Evolutionary conservation across 176 grass and related monocot genomes (phyloP), one percentile per base, ranked within the genome.

Genomic region (Bolboschoenus planiculmis): DNA sequence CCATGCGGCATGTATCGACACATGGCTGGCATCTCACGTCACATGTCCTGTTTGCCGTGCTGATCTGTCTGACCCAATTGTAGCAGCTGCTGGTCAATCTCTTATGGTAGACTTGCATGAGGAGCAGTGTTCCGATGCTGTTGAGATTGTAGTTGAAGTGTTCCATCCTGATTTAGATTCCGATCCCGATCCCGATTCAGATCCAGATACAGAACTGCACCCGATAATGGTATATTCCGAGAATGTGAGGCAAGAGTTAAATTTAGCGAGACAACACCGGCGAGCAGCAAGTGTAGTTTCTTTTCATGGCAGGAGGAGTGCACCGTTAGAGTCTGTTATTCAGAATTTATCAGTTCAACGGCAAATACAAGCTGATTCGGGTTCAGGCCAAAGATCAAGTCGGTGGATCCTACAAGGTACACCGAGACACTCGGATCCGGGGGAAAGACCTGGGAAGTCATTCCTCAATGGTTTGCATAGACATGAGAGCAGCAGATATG

Each of bases 11-110:
- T 97, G 95, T 88, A 88, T 97, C 55, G 88, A 97, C 87, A 64
- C 81, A 0, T 97, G 95, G 95, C 85, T 97, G 14, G 59, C 80
- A 1, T 84, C 85, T 33, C 88, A 97, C 54, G 83, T 90, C 44
- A 97, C 92, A 55, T 97, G 95, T 71, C 95, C 95, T 7, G 92
- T 97, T 1, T 97, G 95, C 88, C 92, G 95, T 57, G 90, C 95
- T 65, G 85, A 97, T 85, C 82, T 97, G 21, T 77, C 90, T 15
- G 88, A 92, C 30, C 92, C 90, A 1, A 78, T 85, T 59, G 81
- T 93, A 11, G 79, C 80, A 1, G 84, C 83, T 10, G 88, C 79
- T 20, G 92, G 87, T 27, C 67, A 81, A 62, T 84, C 88, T 79
- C 68, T 86, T 0, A 80, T 78, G 4, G 83, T 84, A 13, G 88